Conservation (phyloP, 495 filamentous ascomycete genomes). For the Saxophila tyrrhenica region DNA sequence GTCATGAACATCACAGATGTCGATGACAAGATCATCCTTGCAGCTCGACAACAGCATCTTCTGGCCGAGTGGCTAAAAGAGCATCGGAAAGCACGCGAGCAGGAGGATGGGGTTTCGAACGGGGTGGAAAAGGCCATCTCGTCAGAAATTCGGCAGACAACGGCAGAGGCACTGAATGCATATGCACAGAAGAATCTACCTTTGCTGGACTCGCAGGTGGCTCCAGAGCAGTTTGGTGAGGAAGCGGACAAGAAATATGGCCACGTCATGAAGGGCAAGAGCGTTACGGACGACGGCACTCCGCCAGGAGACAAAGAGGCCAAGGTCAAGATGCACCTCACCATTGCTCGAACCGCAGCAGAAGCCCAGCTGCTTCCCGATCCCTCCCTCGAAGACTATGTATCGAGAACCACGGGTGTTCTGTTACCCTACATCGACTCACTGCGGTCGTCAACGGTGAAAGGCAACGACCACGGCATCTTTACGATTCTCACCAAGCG, state of each 20-base stretch:
- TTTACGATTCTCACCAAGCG: constrained; percentile 72
- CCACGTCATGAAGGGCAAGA: constrained; percentile 47
- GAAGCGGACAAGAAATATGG: constrained; percentile 52
- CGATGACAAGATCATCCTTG: constrained; percentile 89
- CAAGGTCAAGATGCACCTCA: constrained; percentile 90
- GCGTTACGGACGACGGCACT: constrained; percentile 47
- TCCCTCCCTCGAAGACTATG: constrained; percentile 41
- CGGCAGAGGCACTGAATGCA: constrained; percentile 52
- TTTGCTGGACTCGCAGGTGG: constrained; percentile 36
- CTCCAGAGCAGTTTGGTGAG: constrained; percentile 42
- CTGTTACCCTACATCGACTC: constrained; percentile 77
- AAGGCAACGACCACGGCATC: constrained; percentile 61
- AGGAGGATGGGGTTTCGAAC: background rate
- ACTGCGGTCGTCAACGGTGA: constrained; percentile 59
- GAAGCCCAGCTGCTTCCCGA: constrained; percentile 17
- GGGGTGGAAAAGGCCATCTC: constrained; percentile 28
- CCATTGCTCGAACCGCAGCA: constrained; percentile 43
- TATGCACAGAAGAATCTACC: constrained; percentile 74
- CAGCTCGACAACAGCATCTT: constrained; percentile 66
- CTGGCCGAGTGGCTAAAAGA: constrained; percentile 43
- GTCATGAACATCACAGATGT: constrained; percentile 96
- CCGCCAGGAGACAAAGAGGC: constrained; percentile 61
- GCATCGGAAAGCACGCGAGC: constrained; percentile 20
- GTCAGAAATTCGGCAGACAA: constrained; percentile 39
- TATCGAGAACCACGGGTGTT: constrained; percentile 47